Evolutionary conservation across 2,329 filamentous ascomycete species (phyloP).

Genomic region (Penicillium olsonii): DNA sequence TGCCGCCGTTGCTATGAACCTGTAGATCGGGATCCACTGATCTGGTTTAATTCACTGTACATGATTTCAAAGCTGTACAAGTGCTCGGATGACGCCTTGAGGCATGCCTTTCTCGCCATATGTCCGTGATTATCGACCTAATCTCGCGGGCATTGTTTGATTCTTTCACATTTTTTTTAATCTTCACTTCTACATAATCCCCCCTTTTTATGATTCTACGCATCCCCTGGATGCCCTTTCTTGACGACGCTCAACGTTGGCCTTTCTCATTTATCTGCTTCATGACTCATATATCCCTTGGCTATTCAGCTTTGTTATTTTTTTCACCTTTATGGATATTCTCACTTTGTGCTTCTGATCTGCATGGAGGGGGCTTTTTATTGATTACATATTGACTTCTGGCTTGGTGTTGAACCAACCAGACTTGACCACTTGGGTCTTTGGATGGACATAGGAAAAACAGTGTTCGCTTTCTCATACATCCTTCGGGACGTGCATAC

Average conservation of each 20-base stretch:
- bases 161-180: constrained; percentile 12
- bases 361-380: constrained; percentile 19
- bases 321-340: constrained; percentile 19
- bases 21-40: constrained; percentile 18
- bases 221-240: constrained; percentile 12
- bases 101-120: constrained; percentile 1
- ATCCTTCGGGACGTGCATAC: constrained; percentile 11
- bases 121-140: constrained; percentile 3
- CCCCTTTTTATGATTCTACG: constrained; percentile 18
- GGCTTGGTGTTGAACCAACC: constrained; percentile 14
- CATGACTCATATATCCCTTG: constrained; percentile 25
- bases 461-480: constrained; percentile 3
- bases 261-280: constrained; percentile 16
- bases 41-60: neutral
- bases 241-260: constrained; percentile 29
- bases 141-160: constrained; percentile 14
- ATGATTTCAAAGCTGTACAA: constrained; percentile 6
- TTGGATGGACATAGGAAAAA: constrained; percentile 19
- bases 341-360: constrained; percentile 14
- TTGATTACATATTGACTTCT: constrained; percentile 15
- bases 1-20: constrained; percentile 25
- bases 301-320: constrained; percentile 21
- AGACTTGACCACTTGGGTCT: constrained; percentile 6
- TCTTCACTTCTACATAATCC: constrained; percentile 23
- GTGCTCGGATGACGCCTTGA: constrained; percentile 10